Evolutionary conservation across 2,329 filamentous ascomycete species (phyloP).

Genomic region (Metarhizium album): DNA sequence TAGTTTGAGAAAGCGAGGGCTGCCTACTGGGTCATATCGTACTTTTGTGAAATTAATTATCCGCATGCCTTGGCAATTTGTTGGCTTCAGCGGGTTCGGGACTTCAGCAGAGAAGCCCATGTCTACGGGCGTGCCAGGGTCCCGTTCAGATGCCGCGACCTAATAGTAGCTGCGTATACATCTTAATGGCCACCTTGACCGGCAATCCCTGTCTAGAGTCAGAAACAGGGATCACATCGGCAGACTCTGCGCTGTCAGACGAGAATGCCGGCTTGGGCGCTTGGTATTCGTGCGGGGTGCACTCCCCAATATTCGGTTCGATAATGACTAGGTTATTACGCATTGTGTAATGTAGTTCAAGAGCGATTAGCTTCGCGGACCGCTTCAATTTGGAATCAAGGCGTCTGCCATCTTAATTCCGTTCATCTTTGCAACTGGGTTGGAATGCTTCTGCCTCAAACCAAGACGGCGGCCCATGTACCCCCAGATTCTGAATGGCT

Average conservation of each 20-base stretch:
- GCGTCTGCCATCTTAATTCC: neutral
- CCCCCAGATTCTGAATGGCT: slow-evolving; percentile 36
- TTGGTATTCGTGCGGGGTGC: neutral
- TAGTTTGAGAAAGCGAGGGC: too few species aligned
- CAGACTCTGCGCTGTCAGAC: neutral
- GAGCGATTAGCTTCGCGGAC: too few species aligned
- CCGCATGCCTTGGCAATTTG: neutral
- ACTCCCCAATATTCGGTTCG: too few species aligned
- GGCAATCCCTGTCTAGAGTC: neutral
- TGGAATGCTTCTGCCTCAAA: slow-evolving; percentile 29
- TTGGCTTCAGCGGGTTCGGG: neutral
- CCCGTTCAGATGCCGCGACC: too few species aligned
- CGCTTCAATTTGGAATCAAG: neutral
- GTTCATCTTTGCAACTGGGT: neutral
- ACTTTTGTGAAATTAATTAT: too few species aligned
- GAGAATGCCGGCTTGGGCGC: neutral
- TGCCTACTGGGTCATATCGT: too few species aligned
- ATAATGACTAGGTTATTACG: neutral
- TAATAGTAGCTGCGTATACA: too few species aligned
- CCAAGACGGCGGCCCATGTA: slow-evolving; percentile 43
- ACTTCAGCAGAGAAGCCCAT: neutral
- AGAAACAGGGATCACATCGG: neutral
- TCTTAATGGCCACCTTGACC: neutral
- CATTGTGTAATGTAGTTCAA: too few species aligned
- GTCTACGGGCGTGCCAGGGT: too few species aligned